phyloP scores from a whole-genome alignment of 2,329 filamentous ascomycete genomes.

The Talaromyces sp. region DNA sequence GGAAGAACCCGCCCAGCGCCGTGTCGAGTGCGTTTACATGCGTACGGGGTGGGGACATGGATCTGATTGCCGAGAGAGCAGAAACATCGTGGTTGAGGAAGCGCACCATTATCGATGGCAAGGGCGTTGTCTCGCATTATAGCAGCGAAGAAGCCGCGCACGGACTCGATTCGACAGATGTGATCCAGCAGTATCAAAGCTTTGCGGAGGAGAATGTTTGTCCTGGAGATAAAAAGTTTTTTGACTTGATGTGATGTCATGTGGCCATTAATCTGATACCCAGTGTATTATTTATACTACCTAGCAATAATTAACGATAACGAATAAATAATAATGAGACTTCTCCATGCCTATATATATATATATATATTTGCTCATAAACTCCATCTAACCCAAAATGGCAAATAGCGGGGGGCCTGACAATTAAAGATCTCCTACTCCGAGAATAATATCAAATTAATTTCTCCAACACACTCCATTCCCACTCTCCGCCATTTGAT shows the following conservation, averaged over 20 bases:
- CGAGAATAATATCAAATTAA: not conserved
- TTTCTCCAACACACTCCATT: not conserved
- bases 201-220: conserved; percentile 52
- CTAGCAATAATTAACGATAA: not conserved
- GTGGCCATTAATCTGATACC: not conserved
- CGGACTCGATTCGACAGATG: conserved; percentile 47
- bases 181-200: conserved; percentile 48
- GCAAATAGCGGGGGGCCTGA: conserved; percentile 1
- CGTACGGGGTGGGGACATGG: conserved; percentile 47
- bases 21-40: conserved; percentile 53
- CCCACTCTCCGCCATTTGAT: not conserved
- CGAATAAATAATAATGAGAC: not conserved
- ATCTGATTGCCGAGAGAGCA: not conserved
- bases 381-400: conserved; percentile 1
- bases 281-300: not conserved
- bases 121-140: conserved; percentile 51
- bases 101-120: conserved; percentile 48
- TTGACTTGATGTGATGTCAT: not conserved
- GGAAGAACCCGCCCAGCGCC: conserved; percentile 45
- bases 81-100: not conserved
- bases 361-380: not conserved
- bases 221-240: conserved; percentile 1
- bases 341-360: not conserved
- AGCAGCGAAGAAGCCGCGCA: conserved; percentile 35
- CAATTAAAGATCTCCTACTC: not conserved